phyloP scores from a whole-genome alignment of 2,329 filamentous ascomycete species.

The Hypoxylon sp. region DNA sequence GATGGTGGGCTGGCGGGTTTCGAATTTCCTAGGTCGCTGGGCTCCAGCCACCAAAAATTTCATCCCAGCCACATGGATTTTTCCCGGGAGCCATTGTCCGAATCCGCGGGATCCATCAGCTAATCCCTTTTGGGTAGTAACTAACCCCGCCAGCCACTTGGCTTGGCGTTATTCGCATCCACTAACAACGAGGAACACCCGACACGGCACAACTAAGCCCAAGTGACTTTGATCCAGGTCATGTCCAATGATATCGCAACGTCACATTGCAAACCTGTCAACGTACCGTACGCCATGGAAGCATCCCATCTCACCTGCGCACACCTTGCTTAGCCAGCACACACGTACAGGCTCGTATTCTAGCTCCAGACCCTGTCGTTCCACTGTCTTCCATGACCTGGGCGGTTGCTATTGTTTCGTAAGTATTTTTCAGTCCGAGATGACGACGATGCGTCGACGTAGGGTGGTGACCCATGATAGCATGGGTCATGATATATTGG shows the following conservation, averaged over 20 bases:
- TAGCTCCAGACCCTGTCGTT: constrained; percentile 33
- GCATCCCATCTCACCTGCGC: constrained; percentile 28
- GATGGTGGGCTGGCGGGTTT: constrained; percentile 8
- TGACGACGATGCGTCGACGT: constrained; percentile 46
- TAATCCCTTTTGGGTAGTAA: constrained; percentile 15
- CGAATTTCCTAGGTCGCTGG: background rate
- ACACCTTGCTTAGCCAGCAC: constrained; percentile 36
- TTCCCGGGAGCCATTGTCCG: constrained; percentile 12
- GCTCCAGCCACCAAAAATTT: constrained; percentile 33
- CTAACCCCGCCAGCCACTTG: constrained; percentile 29
- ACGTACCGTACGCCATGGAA: constrained; percentile 23
- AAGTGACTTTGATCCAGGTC: constrained; percentile 10
- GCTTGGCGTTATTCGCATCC: constrained; percentile 32
- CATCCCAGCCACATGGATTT: constrained; percentile 37
- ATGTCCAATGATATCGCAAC: constrained; percentile 28
- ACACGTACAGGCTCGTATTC: constrained; percentile 40
- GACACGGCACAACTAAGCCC: background rate
- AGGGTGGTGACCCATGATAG: constrained; percentile 25
- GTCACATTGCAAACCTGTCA: constrained; percentile 13
- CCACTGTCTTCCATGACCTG: constrained; percentile 24
- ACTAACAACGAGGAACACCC: constrained; percentile 4
- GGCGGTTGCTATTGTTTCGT: constrained; percentile 17
- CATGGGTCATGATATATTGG: constrained; percentile 46
- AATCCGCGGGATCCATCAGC: background rate
- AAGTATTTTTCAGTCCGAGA: constrained; percentile 18